These are phyloP conservation scores for Cyclotella choctawhatcheeana DNA, from an alignment of 108 stramenopile species.

Conservation along the genomic window DNA sequence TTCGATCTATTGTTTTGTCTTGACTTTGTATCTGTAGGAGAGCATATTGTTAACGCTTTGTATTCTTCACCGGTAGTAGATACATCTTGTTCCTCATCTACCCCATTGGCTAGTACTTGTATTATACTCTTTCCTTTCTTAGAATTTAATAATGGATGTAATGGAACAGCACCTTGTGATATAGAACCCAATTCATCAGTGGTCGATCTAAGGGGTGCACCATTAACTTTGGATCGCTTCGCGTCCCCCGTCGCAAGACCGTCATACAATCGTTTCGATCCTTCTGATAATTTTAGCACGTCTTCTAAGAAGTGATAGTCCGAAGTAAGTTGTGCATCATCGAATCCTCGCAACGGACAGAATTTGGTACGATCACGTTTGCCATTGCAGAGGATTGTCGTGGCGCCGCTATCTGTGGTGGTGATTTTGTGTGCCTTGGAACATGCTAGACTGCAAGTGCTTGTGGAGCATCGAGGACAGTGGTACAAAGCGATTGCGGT, in stretches of 20 bases:
- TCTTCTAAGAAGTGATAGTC: conserved; percentile 86
- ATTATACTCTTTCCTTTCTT: conserved; percentile 20
- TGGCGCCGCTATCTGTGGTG: not conserved
- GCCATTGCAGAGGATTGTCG: conserved; percentile 56
- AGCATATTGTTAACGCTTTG: not conserved
- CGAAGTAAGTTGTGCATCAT: conserved; percentile 61
- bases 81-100: conserved; percentile 10
- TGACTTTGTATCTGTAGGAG: conserved; percentile 7
- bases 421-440: conserved; percentile 5
- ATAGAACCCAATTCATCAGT: conserved; percentile 20
- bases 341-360: conserved; percentile 44
- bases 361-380: conserved; percentile 71
- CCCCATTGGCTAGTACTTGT: conserved; percentile 25
- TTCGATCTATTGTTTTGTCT: conserved; percentile 8
- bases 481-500: conserved; percentile 4
- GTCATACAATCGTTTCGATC: conserved; percentile 51
- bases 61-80: not conserved
- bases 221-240: conserved; percentile 15
- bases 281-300: conserved; percentile 54
- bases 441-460: conserved; percentile 17
- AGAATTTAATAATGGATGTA: conserved; percentile 40
- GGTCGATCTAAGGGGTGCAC: not conserved
- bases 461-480: conserved; percentile 8
- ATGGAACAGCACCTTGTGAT: conserved; percentile 7
- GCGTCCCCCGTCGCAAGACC: conserved; percentile 32